Percentiles rank a stretch among this genome's conserved stretches.
Evolutionary conservation across 345 rosid species (phyloP).

Genomic region (Bruguiera parviflora): DNA sequence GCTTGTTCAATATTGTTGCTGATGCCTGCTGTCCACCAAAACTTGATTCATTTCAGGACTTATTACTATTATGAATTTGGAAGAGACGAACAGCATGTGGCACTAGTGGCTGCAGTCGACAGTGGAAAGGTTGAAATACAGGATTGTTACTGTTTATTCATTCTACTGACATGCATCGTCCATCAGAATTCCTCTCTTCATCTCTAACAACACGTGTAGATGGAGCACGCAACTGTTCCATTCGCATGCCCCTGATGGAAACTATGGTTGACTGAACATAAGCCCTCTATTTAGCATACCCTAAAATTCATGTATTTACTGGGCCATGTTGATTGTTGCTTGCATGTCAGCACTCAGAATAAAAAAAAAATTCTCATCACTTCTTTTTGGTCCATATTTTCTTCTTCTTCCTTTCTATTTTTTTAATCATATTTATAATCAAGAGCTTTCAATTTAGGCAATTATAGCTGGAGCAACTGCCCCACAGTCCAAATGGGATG

Average conservation of each 20-base stretch:
- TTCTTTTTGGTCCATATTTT: too few relatives aligned
- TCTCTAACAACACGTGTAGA: neutral
- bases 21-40: slow-evolving; percentile 7
- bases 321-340: neutral
- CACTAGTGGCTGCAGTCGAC: slow-evolving; percentile 66
- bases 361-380: too few relatives aligned
- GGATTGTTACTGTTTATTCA: neutral
- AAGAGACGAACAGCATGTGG: slow-evolving; percentile 64
- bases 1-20: slow-evolving; percentile 1
- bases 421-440: neutral
- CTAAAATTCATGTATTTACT: neutral
- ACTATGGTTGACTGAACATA: neutral
- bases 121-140: slow-evolving; percentile 67
- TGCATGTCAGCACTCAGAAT: neutral
- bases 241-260: neutral
- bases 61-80: slow-evolving; percentile 90
- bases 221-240: neutral
- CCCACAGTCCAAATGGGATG: slow-evolving; percentile 72
- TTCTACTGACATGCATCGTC: neutral
- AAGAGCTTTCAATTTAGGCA: slow-evolving; percentile 40
- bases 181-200: neutral
- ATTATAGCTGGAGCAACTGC: slow-evolving; percentile 88
- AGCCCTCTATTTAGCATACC: neutral
- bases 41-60: slow-evolving; percentile 49
- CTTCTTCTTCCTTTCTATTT: neutral